Evolutionary conservation across 768 basidiomycete genomes (phyloP).

Genomic region (Lanmaoa pseudosensibilis): DNA sequence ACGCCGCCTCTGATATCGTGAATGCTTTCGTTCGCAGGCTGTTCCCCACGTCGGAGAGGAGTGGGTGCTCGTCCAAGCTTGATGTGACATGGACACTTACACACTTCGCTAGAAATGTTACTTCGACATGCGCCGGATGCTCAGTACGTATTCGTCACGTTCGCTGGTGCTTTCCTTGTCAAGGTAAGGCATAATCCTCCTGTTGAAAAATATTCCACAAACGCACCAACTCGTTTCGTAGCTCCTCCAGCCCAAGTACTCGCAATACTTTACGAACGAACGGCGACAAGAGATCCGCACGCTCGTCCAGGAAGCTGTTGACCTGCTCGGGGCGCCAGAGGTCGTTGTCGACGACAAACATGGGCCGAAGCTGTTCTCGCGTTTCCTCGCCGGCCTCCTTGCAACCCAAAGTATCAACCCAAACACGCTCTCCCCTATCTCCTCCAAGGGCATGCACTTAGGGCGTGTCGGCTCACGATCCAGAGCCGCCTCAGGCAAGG

Average conservation of each 20-base stretch:
- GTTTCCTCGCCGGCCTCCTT: constrained; percentile 72
- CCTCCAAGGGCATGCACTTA: constrained; percentile 25
- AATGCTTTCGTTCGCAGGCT: constrained; percentile 58
- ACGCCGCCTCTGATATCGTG: constrained; percentile 66
- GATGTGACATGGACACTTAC: not conserved
- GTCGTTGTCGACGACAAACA: constrained; percentile 81
- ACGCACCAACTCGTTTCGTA: constrained; percentile 24
- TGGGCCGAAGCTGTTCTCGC: constrained; percentile 77
- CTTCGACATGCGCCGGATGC: constrained; percentile 77
- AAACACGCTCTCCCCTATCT: constrained; percentile 11
- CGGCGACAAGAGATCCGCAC: constrained; percentile 60
- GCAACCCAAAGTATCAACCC: constrained; percentile 49
- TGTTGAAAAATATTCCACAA: not conserved
- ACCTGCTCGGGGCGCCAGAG: constrained; percentile 66
- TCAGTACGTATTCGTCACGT: constrained; percentile 76
- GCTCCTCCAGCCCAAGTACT: constrained; percentile 79
- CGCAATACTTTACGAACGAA: constrained; percentile 55
- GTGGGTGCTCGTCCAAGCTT: constrained; percentile 35
- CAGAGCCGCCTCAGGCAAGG: constrained; percentile 8
- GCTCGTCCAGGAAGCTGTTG: constrained; percentile 63
- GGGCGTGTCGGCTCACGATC: constrained; percentile 12
- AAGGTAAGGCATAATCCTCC: constrained; percentile 47
- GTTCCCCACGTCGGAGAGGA: constrained; percentile 49
- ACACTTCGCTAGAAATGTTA: constrained; percentile 43
- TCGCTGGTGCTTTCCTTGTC: constrained; percentile 79